A percentile compares a stretch with the other conserved stretches of the same genome.
phyloP scores from a whole-genome alignment of 2,329 filamentous ascomycete species.

The Phyllosticta capitalensis region DNA sequence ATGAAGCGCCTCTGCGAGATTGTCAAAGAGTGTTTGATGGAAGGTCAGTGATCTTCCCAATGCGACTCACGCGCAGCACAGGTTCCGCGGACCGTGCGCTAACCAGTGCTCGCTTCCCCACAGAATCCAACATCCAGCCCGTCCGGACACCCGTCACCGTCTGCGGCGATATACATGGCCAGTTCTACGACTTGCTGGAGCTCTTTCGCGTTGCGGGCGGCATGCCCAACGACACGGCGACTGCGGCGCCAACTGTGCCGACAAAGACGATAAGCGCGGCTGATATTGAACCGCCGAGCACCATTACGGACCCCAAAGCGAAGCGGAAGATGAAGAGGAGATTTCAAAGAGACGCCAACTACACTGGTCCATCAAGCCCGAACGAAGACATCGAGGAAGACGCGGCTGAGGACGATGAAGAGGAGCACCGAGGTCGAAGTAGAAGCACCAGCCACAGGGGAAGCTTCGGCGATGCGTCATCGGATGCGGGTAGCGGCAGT shows the following conservation, averaged over 20 bases:
- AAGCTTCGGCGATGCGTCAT: constrained; percentile 33
- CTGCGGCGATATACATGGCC: constrained; percentile 95
- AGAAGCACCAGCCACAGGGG: constrained; percentile 32
- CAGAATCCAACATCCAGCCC: constrained; percentile 98
- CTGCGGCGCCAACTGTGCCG: constrained; percentile 57
- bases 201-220: constrained; percentile 93
- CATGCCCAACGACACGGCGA: constrained; percentile 73
- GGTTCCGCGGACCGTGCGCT: neutral
- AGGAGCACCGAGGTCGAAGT: constrained; percentile 34
- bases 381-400: constrained; percentile 43
- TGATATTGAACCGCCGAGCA: constrained; percentile 82
- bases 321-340: constrained; percentile 68
- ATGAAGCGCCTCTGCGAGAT: constrained; percentile 99
- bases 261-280: constrained; percentile 73
- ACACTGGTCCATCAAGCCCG: constrained; percentile 42
- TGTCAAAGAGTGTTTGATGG: constrained; percentile 98
- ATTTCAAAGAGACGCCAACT: constrained; percentile 42
- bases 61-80: neutral
- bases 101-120: neutral
- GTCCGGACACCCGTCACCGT: constrained; percentile 93
- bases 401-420: constrained; percentile 41
- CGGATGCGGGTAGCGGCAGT: constrained; percentile 26
- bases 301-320: constrained; percentile 79
- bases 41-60: constrained; percentile 50
- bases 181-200: constrained; percentile 96